Percentiles rank a stretch among this genome's conserved stretches.
Evolutionary conservation across 176 grass and related monocot species (phyloP).

Genomic region (Aegilops umbellulata): DNA sequence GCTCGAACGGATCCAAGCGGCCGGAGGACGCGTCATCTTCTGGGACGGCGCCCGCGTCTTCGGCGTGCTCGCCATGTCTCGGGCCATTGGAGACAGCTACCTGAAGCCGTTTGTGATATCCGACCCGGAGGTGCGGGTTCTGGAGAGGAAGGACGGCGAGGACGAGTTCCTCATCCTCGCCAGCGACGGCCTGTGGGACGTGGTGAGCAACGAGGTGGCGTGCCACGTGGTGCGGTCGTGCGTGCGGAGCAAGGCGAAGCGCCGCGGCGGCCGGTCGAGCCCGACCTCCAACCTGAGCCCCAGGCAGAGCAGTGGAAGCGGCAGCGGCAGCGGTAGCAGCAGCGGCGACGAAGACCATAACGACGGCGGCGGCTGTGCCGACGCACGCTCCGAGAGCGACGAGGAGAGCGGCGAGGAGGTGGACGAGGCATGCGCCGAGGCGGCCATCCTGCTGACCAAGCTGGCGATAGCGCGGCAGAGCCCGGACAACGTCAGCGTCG

Average conservation of each 20-base stretch:
- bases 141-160: conserved; percentile 57
- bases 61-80: conserved; percentile 91
- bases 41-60: conserved; percentile 89
- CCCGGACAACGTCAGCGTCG: conserved; percentile 75
- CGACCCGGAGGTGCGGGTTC: conserved; percentile 80
- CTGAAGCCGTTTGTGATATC: conserved; percentile 84
- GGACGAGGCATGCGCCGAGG: conserved; percentile 59
- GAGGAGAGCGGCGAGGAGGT: conserved; percentile 34
- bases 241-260: conserved; percentile 20
- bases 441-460: conserved; percentile 78
- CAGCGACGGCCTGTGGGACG: conserved; percentile 93
- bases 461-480: conserved; percentile 73
- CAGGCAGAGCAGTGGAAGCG: conserved; percentile 25
- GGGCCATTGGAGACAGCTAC: conserved; percentile 86
- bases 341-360: conserved; percentile 27
- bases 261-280: not conserved
- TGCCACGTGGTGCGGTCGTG: conserved; percentile 71
- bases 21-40: conserved; percentile 83
- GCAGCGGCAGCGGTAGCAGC: conserved; percentile 4
- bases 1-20: conserved; percentile 64
- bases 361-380: not conserved
- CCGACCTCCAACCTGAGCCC: conserved; percentile 47
- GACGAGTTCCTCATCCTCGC: conserved; percentile 89
- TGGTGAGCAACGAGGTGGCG: conserved; percentile 81
- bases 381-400: conserved; percentile 29